Conservation (phyloP, 345 rosid genomes). For the Erysimum cheiranthoides region DNA sequence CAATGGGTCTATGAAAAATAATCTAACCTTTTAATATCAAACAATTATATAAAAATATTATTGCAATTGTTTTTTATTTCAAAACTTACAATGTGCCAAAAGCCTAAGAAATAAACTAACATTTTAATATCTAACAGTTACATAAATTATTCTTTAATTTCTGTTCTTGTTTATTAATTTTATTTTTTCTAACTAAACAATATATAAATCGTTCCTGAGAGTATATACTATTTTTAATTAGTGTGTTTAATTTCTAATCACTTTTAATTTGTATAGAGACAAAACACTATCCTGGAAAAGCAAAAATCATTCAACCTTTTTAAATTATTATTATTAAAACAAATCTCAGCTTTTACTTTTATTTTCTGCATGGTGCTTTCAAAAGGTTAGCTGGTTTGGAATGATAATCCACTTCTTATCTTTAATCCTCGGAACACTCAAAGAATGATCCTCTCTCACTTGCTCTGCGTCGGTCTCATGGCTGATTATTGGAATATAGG, state of each 20-base stretch:
- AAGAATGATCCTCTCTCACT: slow-evolving; percentile 17
- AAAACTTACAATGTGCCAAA: too few relatives aligned
- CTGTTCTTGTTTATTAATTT: too few relatives aligned
- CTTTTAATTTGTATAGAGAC: slow-evolving; percentile 1
- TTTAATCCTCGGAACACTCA: slow-evolving; percentile 31
- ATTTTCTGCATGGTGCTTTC: slow-evolving; percentile 23
- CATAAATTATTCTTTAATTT: too few relatives aligned
- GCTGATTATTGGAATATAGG: not conserved
- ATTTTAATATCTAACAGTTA: too few relatives aligned
- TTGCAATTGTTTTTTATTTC: too few relatives aligned
- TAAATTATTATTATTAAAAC: slow-evolving; percentile 3
- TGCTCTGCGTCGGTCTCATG: slow-evolving; percentile 21
- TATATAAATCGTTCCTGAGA: not conserved
- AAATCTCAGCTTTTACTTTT: slow-evolving; percentile 37
- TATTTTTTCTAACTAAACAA: too few relatives aligned
- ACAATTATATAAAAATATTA: too few relatives aligned
- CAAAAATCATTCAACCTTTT: slow-evolving; percentile 14
- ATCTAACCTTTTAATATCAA: too few relatives aligned
- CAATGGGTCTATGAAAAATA: too few relatives aligned
- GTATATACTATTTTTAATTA: not conserved
- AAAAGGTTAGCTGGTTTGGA: not conserved
- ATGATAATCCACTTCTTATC: slow-evolving; percentile 31
- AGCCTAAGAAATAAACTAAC: too few relatives aligned
- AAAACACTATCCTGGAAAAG: slow-evolving; percentile 15
- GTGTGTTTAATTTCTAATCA: slow-evolving; percentile 10